These are phyloP conservation scores for Phytophthora lateralis DNA, from an alignment of 352 stramenopile species.

Conservation along the genomic window DNA sequence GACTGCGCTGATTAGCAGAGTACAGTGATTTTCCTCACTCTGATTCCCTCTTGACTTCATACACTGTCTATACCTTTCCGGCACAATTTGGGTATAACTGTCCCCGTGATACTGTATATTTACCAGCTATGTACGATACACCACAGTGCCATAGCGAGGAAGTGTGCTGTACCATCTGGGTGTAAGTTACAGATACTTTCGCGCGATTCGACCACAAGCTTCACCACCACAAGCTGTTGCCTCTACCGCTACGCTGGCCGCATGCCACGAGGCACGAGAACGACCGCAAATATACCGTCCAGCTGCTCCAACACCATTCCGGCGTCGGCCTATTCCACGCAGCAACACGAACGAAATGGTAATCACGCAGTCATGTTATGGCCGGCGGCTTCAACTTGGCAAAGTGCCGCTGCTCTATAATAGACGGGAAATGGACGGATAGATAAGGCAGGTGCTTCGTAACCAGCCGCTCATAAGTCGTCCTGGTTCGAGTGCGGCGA, in stretches of 20 bases:
- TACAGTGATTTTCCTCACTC: too few relatives aligned
- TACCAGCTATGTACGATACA: background rate
- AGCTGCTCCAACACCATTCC: slow-evolving; percentile 15
- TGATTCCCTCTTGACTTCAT: too few relatives aligned
- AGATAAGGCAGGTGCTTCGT: slow-evolving; percentile 13
- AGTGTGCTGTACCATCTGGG: background rate
- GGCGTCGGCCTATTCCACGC: slow-evolving; percentile 15
- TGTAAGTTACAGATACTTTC: slow-evolving; percentile 1
- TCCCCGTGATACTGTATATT: too few relatives aligned
- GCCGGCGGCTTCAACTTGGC: slow-evolving; percentile 10
- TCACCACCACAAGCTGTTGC: background rate
- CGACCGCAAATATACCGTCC: slow-evolving; percentile 1
- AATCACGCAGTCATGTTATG: slow-evolving; percentile 6
- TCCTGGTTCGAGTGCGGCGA: slow-evolving; percentile 27
- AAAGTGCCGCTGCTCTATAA: background rate
- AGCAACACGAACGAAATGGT: slow-evolving; percentile 3
- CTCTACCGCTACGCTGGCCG: background rate
- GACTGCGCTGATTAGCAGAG: background rate
- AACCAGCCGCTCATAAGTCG: slow-evolving; percentile 10
- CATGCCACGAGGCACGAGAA: slow-evolving; percentile 12
- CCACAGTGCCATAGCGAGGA: background rate
- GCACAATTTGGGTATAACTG: too few relatives aligned
- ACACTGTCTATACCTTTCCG: too few relatives aligned
- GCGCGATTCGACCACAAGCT: slow-evolving; percentile 24
- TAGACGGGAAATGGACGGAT: background rate